Base-by-base conservation (phyloP, 805 yeast species). In the Danielia oregonensis region DNA sequence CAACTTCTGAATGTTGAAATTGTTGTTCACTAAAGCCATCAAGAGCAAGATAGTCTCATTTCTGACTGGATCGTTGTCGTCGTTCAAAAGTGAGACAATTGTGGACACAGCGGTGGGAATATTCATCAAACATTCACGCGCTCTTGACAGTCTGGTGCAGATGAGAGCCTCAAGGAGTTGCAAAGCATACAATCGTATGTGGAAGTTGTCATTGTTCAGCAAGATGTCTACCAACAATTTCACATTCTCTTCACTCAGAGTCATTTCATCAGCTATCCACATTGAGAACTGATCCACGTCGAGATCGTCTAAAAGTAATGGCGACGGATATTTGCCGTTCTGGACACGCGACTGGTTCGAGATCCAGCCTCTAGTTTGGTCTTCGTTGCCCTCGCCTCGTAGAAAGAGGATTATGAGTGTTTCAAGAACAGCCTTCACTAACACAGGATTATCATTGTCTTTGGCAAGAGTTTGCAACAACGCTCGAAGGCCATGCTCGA, bases 181-280 rank as follows among this genome's bases (percentile, higher is more conserved):
- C 15, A 91, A 64, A 0, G 95, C 72, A 54, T 91, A 93, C 7
- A 93, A 66, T 37, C 83, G 73, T 26, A 82, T 73, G 57, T 86
- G 94, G 53, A 87, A 86, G 52, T 86, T 91, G 11, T 65, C 30
- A 35, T 70, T 66, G 17, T 67, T 68, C 17, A 72, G 65, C 6
- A 81, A 55, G 17, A 80, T 76, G 15, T 60, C 57, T 26, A 67
- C 42, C 24, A 68, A 40, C 24, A 55, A 43, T 13, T 43, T 37
- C 25, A 67, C 40, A 13, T 55, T 43, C 17, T 51, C 58, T 12
- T 49, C 59, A 31, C 57, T 60, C 40, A 85, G 89, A 1, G 89
- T 83, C 48, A 93, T 66, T 51, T 87, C 97, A 59, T 93, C 98
- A 0, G 97, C 87, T 21, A 93, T 85, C 95, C 97, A 89, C 36